Evolutionary conservation across 495 filamentous ascomycete species (phyloP).

Genomic region (Achaetomiella virescens): DNA sequence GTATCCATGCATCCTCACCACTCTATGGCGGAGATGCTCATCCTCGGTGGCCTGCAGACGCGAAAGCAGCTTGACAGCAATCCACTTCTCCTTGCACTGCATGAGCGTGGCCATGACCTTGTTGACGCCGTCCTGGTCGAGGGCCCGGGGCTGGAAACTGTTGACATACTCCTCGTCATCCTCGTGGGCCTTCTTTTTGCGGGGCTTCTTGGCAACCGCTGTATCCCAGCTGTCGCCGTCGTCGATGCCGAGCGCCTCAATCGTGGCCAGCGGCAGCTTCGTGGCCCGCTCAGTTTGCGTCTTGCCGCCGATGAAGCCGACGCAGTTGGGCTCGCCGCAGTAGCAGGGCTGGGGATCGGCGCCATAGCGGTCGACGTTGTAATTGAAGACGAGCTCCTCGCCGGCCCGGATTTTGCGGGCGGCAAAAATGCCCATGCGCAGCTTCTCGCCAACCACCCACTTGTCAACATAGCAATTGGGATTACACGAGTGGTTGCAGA

Average conservation of each 20-base stretch:
- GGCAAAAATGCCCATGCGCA: slow-evolving; percentile 99
- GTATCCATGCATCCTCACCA: slow-evolving; percentile 95
- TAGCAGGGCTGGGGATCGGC: slow-evolving; percentile 96
- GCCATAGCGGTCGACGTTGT: slow-evolving; percentile 98
- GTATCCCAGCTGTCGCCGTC: slow-evolving; percentile 90
- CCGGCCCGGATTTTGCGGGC: slow-evolving; percentile 77
- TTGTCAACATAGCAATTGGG: slow-evolving; percentile 99
- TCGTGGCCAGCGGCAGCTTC: slow-evolving; percentile 81
- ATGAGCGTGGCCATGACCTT: slow-evolving; percentile 98
- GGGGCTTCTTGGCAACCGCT: slow-evolving; percentile 76
- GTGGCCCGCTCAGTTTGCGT: slow-evolving; percentile 95
- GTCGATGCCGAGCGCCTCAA: slow-evolving; percentile 94
- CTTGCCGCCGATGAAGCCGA: slow-evolving; percentile 93
- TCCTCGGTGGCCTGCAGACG: slow-evolving; percentile 89
- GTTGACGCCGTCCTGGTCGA: slow-evolving; percentile 84
- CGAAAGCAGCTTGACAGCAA: slow-evolving; percentile 86
- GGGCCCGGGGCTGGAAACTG: slow-evolving; percentile 72
- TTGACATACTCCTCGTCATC: slow-evolving; percentile 97
- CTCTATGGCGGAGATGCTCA: slow-evolving; percentile 78
- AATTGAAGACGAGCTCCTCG: slow-evolving; percentile 99
- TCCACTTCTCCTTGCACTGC: slow-evolving; percentile 99
- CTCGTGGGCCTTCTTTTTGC: slow-evolving; percentile 90
- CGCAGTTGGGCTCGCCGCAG: slow-evolving; percentile 91
- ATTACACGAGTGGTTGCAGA: slow-evolving; percentile 99
- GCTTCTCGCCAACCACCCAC: slow-evolving; percentile 97